Conservation (phyloP, 2,329 filamentous ascomycete species). For the Emergomyces pasteurianus region DNA sequence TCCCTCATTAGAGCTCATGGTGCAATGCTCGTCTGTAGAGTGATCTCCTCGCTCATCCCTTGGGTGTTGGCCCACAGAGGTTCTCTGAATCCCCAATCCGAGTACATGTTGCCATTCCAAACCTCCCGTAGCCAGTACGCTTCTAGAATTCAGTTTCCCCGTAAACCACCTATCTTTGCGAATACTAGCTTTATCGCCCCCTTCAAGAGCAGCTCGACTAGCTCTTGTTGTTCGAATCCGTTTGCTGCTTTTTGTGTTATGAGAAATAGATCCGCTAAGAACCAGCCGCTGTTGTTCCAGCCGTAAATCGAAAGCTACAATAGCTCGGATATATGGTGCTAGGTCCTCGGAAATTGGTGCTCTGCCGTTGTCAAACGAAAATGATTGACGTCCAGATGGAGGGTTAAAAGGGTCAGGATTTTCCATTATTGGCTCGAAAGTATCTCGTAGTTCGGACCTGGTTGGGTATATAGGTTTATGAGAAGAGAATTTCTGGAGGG, state of each 20-base stretch:
- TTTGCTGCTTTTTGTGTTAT: slow-evolving; percentile 43
- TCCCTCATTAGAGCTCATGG: slow-evolving; percentile 9
- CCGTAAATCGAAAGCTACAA: slow-evolving; percentile 62
- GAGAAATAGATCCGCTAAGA: slow-evolving; percentile 50
- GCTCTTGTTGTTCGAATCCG: slow-evolving; percentile 59
- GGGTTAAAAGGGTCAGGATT: slow-evolving; percentile 22
- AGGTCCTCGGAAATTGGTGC: slow-evolving; percentile 59
- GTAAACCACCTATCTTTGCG: slow-evolving; percentile 63
- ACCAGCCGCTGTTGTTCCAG: slow-evolving; percentile 56
- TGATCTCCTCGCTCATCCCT: neutral
- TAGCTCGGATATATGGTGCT: slow-evolving; percentile 79
- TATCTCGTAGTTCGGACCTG: slow-evolving; percentile 31
- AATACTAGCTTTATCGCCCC: slow-evolving; percentile 54
- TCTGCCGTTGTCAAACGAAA: slow-evolving; percentile 64
- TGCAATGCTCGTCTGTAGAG: slow-evolving; percentile 6
- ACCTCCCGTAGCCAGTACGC: slow-evolving; percentile 54
- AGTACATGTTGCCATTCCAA: slow-evolving; percentile 30
- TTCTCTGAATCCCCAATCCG: slow-evolving; percentile 10
- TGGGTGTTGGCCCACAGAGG: neutral
- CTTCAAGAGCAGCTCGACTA: slow-evolving; percentile 65
- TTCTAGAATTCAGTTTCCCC: slow-evolving; percentile 44
- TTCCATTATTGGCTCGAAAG: slow-evolving; percentile 42
- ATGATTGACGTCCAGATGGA: slow-evolving; percentile 36
- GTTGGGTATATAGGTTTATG: slow-evolving; percentile 16
- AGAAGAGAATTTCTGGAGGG: slow-evolving; percentile 17